A percentile compares a stretch with the other conserved stretches of the same genome.
These are phyloP conservation scores for Clarkia xantiana DNA, from an alignment of 345 rosid genomes.

Conservation along the genomic window DNA sequence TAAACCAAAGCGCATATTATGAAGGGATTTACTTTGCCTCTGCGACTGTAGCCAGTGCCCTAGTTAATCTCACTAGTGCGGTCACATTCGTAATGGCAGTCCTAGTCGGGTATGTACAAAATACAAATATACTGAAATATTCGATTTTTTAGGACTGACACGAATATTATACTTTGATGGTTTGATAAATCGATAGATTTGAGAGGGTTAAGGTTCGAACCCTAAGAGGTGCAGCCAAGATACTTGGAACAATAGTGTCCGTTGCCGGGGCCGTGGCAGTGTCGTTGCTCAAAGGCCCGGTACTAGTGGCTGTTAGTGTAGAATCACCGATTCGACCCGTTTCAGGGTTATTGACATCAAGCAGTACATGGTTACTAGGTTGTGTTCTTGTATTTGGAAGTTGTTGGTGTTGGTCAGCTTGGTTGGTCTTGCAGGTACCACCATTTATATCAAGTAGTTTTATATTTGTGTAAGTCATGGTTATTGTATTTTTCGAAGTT, in stretches of 20 bases:
- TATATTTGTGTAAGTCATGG: neutral
- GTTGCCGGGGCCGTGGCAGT: conserved; percentile 48
- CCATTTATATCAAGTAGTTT: neutral
- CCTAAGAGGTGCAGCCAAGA: conserved; percentile 46
- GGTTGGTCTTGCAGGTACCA: conserved; percentile 65
- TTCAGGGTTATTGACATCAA: conserved; percentile 6
- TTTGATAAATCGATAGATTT: conserved; percentile 20
- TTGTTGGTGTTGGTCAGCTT: conserved; percentile 49
- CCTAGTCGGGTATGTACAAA: conserved; percentile 14
- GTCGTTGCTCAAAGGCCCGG: conserved; percentile 55
- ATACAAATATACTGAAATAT: neutral
- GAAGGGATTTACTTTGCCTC: conserved; percentile 30
- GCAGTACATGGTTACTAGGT: conserved; percentile 41
- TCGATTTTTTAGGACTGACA: too few species aligned
- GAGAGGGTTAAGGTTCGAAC: conserved; percentile 41
- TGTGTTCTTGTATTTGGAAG: conserved; percentile 42
- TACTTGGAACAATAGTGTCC: conserved; percentile 40
- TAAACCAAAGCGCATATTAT: conserved; percentile 24
- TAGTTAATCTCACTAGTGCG: conserved; percentile 25
- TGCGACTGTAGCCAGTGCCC: conserved; percentile 25
- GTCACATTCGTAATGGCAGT: conserved; percentile 26
- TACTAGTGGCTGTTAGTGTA: conserved; percentile 30
- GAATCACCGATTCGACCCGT: conserved; percentile 7
- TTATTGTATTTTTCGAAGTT: neutral
- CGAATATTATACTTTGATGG: conserved; percentile 1